A percentile compares a stretch with the other conserved stretches of the same genome.
Evolutionary conservation across 768 basidiomycete species (phyloP).

Genomic region (Hemileccinum rubropunctum): DNA sequence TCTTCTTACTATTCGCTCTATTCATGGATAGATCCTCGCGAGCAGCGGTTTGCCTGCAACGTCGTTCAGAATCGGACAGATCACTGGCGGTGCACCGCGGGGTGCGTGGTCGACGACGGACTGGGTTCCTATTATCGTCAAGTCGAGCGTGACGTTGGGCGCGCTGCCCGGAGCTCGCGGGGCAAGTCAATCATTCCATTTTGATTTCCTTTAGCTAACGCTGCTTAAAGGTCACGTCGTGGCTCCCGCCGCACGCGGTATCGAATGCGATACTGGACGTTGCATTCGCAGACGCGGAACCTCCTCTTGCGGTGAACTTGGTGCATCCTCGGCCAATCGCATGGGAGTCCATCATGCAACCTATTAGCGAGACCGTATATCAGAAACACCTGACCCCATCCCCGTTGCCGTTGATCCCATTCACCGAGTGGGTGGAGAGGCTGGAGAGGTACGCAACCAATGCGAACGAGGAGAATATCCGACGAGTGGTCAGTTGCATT

Average conservation of each 20-base stretch:
- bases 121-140: constrained; percentile 38
- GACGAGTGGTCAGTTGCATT: constrained; percentile 26
- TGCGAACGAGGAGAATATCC: constrained; percentile 22
- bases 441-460: constrained; percentile 13
- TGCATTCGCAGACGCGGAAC: constrained; percentile 20
- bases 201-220: background rate
- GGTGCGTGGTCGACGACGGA: constrained; percentile 38
- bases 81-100: constrained; percentile 31
- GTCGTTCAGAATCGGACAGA: constrained; percentile 37
- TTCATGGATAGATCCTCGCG: constrained; percentile 25
- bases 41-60: constrained; percentile 32
- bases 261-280: constrained; percentile 27
- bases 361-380: constrained; percentile 19
- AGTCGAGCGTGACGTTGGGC: constrained; percentile 31
- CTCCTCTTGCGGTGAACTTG: constrained; percentile 27
- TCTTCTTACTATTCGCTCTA: too few relatives aligned
- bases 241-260: constrained; percentile 31
- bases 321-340: constrained; percentile 33
- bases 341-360: constrained; percentile 24
- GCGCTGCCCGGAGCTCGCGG: constrained; percentile 31
- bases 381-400: constrained; percentile 4
- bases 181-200: constrained; percentile 14
- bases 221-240: constrained; percentile 21
- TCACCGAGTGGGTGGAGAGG: constrained; percentile 26
- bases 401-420: constrained; percentile 31